These are phyloP conservation scores for Paramecium biaurelia DNA, from an alignment of 73 alveolate species.

Conservation along the genomic window DNA sequence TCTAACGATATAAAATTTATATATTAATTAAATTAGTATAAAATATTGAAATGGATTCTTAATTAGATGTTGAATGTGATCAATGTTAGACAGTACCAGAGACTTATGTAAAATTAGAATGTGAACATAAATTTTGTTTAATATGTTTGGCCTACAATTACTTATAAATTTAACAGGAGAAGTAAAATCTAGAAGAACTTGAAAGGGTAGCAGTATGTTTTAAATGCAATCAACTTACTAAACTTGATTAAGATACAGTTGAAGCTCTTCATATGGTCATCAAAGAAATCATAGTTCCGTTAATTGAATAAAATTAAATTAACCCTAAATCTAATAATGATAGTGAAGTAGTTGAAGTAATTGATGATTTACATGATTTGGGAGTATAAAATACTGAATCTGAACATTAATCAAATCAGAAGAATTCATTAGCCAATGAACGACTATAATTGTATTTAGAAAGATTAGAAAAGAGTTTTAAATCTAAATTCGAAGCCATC, in stretches of 20 bases:
- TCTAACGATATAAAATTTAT: background rate
- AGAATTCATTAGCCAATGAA: background rate
- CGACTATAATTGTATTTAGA: background rate
- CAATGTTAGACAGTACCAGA: conserved; percentile 24
- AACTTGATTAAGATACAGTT: conserved; percentile 22
- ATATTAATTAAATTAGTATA: background rate
- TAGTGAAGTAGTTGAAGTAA: background rate
- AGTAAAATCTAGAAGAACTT: background rate
- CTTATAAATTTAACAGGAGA: background rate
- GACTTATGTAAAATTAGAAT: conserved; percentile 30
- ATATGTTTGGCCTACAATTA: conserved; percentile 23
- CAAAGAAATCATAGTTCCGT: conserved; percentile 2
- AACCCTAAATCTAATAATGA: background rate
- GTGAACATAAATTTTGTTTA: conserved; percentile 50
- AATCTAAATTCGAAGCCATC: background rate
- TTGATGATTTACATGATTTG: background rate
- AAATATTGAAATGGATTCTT: conserved; percentile 2
- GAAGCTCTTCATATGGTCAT: conserved; percentile 31
- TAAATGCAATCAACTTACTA: background rate
- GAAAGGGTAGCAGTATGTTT: conserved; percentile 1
- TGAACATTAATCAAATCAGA: background rate
- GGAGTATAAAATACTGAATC: background rate
- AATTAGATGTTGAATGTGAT: conserved; percentile 32
- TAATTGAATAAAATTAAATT: conserved; percentile 9
- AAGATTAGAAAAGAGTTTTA: conserved; percentile 21